Evolutionary conservation across 164 flowering plant genomes (phyloP).

Genomic region (Paratinospora sagittata): DNA sequence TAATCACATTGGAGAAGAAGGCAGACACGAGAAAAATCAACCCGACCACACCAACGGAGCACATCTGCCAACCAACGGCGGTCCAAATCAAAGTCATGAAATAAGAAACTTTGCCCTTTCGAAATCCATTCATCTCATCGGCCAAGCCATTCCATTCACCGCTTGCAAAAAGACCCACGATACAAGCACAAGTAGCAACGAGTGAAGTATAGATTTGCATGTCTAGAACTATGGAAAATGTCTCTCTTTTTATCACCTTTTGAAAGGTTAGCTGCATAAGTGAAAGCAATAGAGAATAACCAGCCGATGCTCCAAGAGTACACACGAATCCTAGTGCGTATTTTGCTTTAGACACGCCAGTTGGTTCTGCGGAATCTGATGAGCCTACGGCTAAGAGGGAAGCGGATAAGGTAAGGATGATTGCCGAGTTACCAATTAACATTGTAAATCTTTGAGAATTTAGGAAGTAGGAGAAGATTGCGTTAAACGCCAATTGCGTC

Average conservation of each 20-base stretch:
- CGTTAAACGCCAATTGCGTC: constrained; percentile 23
- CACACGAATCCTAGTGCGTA: constrained; percentile 20
- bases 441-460: constrained; percentile 18
- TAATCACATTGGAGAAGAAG: constrained; percentile 30
- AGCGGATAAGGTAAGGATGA: constrained; percentile 19
- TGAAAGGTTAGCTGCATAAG: constrained; percentile 23
- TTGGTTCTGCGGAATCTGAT: constrained; percentile 12
- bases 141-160: constrained; percentile 27
- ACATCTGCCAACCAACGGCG: constrained; percentile 25
- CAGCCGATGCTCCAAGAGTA: constrained; percentile 29
- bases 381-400: constrained; percentile 19
- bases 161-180: constrained; percentile 27
- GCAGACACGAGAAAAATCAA: constrained; percentile 26
- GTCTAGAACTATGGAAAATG: constrained; percentile 16
- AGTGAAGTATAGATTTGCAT: constrained; percentile 24
- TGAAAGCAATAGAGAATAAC: constrained; percentile 22
- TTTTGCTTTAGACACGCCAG: constrained; percentile 9
- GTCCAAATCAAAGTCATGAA: constrained; percentile 27
- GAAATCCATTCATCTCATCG: constrained; percentile 20
- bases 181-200: constrained; percentile 20
- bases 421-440: constrained; percentile 14
- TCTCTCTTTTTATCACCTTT: constrained; percentile 17
- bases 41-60: constrained; percentile 22
- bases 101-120: constrained; percentile 21
- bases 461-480: constrained; percentile 17